phyloP scores from a whole-genome alignment of 108 stramenopile genomes.

The Pelagomonas calceolata region DNA sequence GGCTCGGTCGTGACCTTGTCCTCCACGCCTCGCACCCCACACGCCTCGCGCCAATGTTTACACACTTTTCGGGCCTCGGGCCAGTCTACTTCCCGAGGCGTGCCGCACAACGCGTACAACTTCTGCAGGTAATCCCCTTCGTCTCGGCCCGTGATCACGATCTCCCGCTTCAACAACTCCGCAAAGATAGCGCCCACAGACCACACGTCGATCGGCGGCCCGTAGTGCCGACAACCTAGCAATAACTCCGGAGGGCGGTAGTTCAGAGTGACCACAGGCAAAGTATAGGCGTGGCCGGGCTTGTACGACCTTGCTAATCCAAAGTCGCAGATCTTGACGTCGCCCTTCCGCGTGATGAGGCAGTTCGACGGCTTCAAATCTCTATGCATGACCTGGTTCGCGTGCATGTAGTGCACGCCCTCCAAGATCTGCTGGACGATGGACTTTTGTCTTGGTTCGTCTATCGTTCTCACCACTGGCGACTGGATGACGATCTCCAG shows the following conservation, averaged over 20 bases:
- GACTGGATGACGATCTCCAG: background rate
- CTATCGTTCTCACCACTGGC: background rate
- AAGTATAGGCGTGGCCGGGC: slow-evolving; percentile 5
- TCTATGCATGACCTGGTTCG: slow-evolving; percentile 80
- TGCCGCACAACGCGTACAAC: slow-evolving; percentile 2
- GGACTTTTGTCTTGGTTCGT: background rate
- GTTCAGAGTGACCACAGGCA: slow-evolving; percentile 24
- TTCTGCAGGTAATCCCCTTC: background rate
- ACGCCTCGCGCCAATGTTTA: background rate
- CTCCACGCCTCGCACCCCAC: no score
- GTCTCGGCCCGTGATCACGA: slow-evolving; percentile 18
- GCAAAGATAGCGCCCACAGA: slow-evolving; percentile 26
- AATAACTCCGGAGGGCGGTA: slow-evolving; percentile 31
- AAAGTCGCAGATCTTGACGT: slow-evolving; percentile 91
- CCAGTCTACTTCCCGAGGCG: background rate
- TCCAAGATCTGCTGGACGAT: slow-evolving; percentile 55
- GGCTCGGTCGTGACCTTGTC: no score
- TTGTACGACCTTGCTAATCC: slow-evolving; percentile 83
- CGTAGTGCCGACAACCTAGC: slow-evolving; percentile 19
- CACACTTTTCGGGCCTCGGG: background rate
- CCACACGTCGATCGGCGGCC: slow-evolving; percentile 25
- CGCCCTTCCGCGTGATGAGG: slow-evolving; percentile 69
- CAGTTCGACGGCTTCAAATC: slow-evolving; percentile 88
- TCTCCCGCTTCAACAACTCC: slow-evolving; percentile 16
- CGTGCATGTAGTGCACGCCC: slow-evolving; percentile 83